phyloP scores from a whole-genome alignment of 345 rosid species.

The Gossypium longicalyx region DNA sequence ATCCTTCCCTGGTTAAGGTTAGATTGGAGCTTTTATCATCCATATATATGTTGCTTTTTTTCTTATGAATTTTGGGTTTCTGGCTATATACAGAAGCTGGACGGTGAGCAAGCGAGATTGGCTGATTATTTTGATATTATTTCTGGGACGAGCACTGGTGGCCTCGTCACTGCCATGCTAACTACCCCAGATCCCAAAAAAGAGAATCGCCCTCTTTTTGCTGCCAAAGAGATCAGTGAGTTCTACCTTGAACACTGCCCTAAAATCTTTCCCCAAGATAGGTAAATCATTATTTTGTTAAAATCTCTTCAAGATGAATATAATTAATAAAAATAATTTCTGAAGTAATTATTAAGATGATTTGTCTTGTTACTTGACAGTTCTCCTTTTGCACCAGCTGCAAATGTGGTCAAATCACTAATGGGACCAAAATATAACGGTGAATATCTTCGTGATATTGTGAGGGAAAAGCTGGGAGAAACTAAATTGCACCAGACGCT shows the following conservation, averaged over 20 bases:
- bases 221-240: slow-evolving; percentile 44
- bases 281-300: background rate
- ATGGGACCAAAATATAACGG: slow-evolving; percentile 54
- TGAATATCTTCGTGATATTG: slow-evolving; percentile 27
- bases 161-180: slow-evolving; percentile 68
- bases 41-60: background rate
- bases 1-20: background rate
- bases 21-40: background rate
- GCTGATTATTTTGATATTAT: slow-evolving; percentile 74
- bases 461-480: slow-evolving; percentile 37
- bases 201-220: slow-evolving; percentile 44
- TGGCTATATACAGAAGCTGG: slow-evolving; percentile 43
- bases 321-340: background rate
- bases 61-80: background rate
- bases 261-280: slow-evolving; percentile 34
- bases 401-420: slow-evolving; percentile 31
- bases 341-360: background rate
- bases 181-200: slow-evolving; percentile 49
- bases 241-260: slow-evolving; percentile 39
- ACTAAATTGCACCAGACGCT: slow-evolving; percentile 30
- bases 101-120: slow-evolving; percentile 58
- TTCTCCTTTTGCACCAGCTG: background rate
- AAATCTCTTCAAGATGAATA: background rate
- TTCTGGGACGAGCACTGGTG: slow-evolving; percentile 70
- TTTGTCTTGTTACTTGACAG: background rate